phyloP scores from a whole-genome alignment of 148 eudicot genomes.

The Rhododendron simsii region DNA sequence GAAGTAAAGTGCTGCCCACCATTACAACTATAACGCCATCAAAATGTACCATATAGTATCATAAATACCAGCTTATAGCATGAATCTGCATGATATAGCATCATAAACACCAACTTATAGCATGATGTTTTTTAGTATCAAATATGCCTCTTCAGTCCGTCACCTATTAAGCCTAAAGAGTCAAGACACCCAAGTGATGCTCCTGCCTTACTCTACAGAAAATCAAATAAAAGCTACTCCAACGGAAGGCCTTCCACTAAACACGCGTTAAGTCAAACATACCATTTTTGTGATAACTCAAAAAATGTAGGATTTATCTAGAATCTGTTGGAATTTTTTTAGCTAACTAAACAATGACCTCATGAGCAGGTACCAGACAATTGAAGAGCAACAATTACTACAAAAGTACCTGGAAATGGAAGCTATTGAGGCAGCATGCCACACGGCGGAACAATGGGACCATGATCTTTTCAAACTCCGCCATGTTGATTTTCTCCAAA shows the following conservation, averaged over 20 bases:
- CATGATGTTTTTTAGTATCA: neutral
- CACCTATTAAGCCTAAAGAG: neutral
- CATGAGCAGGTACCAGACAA: neutral
- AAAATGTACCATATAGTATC: neutral
- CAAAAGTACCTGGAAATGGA: slow-evolving; percentile 47
- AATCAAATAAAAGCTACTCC: neutral
- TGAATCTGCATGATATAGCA: neutral
- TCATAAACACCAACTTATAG: neutral
- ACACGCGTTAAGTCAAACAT: neutral
- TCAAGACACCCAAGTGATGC: neutral
- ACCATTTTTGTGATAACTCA: neutral
- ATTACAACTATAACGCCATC: neutral
- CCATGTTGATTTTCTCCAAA: slow-evolving; percentile 35
- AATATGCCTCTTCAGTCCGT: neutral
- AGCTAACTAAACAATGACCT: neutral
- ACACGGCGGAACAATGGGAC: slow-evolving; percentile 42
- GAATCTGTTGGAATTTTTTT: neutral
- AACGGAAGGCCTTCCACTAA: neutral
- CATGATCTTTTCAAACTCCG: slow-evolving; percentile 48
- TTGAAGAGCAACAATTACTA: neutral
- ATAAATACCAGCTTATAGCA: neutral
- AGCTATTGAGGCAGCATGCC: slow-evolving; percentile 44
- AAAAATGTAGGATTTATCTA: neutral
- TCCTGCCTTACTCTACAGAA: neutral
- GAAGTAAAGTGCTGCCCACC: neutral